These are phyloP conservation scores for Fusarium pseudocircinatum DNA, from an alignment of 2,329 filamentous ascomycete genomes.

Conservation along the genomic window DNA sequence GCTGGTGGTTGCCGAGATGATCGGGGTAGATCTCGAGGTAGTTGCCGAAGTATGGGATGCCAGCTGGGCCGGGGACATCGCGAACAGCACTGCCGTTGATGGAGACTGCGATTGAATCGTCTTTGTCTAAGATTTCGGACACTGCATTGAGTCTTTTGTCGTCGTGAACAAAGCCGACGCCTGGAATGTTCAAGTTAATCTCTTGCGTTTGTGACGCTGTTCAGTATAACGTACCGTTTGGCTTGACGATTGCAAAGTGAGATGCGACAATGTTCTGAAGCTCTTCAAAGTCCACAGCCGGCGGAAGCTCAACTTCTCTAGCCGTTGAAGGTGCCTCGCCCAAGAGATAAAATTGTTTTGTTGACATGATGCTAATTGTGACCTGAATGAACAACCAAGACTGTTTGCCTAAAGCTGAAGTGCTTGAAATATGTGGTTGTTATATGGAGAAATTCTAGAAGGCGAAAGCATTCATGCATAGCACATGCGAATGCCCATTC, in stretches of 20 bases:
- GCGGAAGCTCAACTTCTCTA: neutral
- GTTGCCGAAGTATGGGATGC: conserved; percentile 60
- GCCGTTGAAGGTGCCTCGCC: neutral
- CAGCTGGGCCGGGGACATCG: conserved; percentile 59
- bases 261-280: conserved; percentile 10
- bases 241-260: conserved; percentile 53
- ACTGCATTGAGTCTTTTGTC: conserved; percentile 40
- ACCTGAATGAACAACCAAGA: neutral
- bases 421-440: no score
- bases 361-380: neutral
- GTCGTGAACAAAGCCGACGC: conserved; percentile 49
- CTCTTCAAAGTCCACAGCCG: neutral
- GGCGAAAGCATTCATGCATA: neutral
- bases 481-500: neutral
- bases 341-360: neutral
- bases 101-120: conserved; percentile 51
- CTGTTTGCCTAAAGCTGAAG: no score
- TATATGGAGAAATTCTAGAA: neutral
- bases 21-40: conserved; percentile 66
- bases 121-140: conserved; percentile 47
- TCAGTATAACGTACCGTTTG: conserved; percentile 44
- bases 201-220: accelerated
- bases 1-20: conserved; percentile 65
- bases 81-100: conserved; percentile 61
- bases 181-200: conserved; percentile 33